Percentiles rank a stretch among this genome's conserved stretches.
phyloP scores from a whole-genome alignment of 192 early-diverging fungal species.

The Podila verticillata region DNA sequence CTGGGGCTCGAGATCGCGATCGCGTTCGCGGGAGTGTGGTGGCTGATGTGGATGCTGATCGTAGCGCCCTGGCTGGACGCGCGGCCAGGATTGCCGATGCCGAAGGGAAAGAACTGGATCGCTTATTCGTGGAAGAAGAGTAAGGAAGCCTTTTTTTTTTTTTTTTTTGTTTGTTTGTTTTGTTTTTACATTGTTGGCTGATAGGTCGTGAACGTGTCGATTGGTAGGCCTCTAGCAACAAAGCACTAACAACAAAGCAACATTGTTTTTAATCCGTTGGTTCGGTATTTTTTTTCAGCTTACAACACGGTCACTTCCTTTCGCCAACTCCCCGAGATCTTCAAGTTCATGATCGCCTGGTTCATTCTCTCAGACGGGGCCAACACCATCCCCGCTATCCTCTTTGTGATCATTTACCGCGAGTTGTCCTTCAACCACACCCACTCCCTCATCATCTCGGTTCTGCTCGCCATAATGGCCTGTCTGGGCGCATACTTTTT shows the following conservation, averaged over 20 bases:
- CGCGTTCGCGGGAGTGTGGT: constrained; percentile 55
- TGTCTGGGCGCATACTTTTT: constrained; percentile 60
- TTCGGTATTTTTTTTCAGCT: constrained; percentile 14
- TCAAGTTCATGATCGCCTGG: constrained; percentile 71
- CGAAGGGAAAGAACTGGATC: constrained; percentile 49
- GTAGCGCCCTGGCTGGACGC: constrained; percentile 27
- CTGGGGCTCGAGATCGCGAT: constrained; percentile 42
- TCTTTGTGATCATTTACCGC: constrained; percentile 64
- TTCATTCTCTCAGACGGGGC: constrained; percentile 73
- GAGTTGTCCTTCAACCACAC: constrained; percentile 56
- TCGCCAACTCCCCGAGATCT: constrained; percentile 56
- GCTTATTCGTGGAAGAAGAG: constrained; percentile 38
- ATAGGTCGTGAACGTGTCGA: too few species aligned
- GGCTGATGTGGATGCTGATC: constrained; percentile 45
- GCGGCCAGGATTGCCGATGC: constrained; percentile 53
- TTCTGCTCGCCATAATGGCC: constrained; percentile 58
- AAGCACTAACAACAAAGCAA: background rate
- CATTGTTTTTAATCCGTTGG: background rate
- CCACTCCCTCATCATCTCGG: constrained; percentile 57
- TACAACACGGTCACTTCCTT: constrained; percentile 45
- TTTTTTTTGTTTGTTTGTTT: background rate
- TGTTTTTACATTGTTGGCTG: background rate
- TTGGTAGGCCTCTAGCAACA: too few species aligned
- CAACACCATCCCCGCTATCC: constrained; percentile 61
- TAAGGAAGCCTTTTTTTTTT: background rate